Percentiles rank a stretch among this genome's conserved stretches.
Conservation (phyloP, 139 green algal genomes). For the Coelastrella sp. region DNA sequence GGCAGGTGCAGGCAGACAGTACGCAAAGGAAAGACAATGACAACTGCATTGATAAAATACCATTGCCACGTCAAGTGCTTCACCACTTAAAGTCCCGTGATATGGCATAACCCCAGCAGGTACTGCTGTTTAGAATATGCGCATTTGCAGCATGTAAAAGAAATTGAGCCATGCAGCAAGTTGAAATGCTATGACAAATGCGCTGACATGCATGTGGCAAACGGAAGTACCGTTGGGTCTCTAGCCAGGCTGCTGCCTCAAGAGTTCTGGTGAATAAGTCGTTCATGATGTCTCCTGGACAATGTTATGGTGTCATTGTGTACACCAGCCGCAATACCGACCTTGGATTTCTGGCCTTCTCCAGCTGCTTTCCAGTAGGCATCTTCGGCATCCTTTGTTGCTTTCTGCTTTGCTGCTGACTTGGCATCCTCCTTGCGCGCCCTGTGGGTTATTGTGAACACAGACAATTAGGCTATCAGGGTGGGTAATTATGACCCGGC, state of each 20-base stretch:
- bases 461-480: too few relatives aligned
- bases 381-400: constrained; percentile 55
- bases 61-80: not conserved
- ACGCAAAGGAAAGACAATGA: not conserved
- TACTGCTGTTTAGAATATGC: too few relatives aligned
- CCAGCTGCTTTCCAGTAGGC: constrained; percentile 60
- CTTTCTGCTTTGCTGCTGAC: constrained; percentile 11
- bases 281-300: too few relatives aligned
- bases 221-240: too few relatives aligned
- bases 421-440: constrained; percentile 57
- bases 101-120: too few relatives aligned
- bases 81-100: not conserved
- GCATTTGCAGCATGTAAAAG: too few relatives aligned
- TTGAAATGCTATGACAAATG: too few relatives aligned
- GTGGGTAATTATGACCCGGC: not conserved
- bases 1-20: not conserved
- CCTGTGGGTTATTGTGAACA: not conserved
- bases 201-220: too few relatives aligned
- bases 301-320: too few relatives aligned
- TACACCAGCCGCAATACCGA: not conserved
- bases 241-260: too few relatives aligned
- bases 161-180: too few relatives aligned
- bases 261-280: too few relatives aligned
- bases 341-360: constrained; percentile 65
- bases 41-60: not conserved